Evolutionary conservation across 2,329 filamentous ascomycete species (phyloP).

Genomic region (Pseudopithomyces chartarum): DNA sequence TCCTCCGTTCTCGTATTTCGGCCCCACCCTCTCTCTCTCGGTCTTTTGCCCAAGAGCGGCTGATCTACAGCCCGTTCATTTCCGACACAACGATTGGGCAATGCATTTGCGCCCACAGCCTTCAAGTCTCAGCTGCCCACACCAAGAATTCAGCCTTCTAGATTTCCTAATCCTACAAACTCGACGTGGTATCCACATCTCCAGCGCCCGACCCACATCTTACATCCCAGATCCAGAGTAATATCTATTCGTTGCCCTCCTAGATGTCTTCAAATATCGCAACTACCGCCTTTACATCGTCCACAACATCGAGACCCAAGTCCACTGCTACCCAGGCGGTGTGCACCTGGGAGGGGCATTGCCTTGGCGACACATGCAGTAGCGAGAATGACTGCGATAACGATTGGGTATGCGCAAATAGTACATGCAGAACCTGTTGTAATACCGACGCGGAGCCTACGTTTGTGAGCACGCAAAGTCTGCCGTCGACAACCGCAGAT

Average conservation of each 20-base stretch:
- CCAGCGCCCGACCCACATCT: not conserved
- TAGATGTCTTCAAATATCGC: slow-evolving; percentile 4
- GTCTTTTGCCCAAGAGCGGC: not conserved
- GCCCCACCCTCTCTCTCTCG: not conserved
- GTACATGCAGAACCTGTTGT: slow-evolving; percentile 23
- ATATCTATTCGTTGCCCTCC: not conserved
- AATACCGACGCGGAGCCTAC: not conserved
- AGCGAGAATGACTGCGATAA: slow-evolving; percentile 29
- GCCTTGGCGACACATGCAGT: slow-evolving; percentile 24
- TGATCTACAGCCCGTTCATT: not conserved
- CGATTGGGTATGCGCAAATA: slow-evolving; percentile 29
- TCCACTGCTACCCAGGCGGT: slow-evolving; percentile 2
- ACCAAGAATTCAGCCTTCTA: not conserved
- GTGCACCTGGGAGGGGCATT: slow-evolving; percentile 20
- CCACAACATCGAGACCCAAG: slow-evolving; percentile 10
- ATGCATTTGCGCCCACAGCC: not conserved
- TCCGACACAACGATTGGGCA: not conserved
- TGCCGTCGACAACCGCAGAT: not conserved
- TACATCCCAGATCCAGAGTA: not conserved
- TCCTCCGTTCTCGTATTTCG: not conserved
- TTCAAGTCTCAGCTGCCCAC: slow-evolving; percentile 3
- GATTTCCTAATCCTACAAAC: not conserved
- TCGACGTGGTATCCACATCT: not conserved
- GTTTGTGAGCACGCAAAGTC: not conserved
- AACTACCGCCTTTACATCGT: not conserved